Percentiles rank a stretch among this genome's conserved stretches.
Conservation (phyloP, 2,329 filamentous ascomycete species). For the Plenodomus lindquistii region DNA sequence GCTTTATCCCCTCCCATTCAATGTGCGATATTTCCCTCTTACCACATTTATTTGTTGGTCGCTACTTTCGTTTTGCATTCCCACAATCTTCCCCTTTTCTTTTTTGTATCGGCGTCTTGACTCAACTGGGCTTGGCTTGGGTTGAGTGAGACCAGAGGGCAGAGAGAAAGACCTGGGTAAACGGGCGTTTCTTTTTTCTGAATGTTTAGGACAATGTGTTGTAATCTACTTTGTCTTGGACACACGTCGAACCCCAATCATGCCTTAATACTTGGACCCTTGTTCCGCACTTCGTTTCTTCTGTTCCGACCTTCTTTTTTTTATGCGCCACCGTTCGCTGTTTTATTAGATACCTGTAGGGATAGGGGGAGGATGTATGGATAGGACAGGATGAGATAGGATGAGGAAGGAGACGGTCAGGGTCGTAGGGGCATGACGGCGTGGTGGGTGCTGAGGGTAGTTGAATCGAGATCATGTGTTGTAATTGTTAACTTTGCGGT, state of each 20-base stretch:
- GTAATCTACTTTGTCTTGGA: not conserved
- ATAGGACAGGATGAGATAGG: slow-evolving; percentile 1
- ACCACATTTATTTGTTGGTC: slow-evolving; percentile 31
- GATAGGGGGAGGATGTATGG: slow-evolving; percentile 13
- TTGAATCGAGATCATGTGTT: too few species aligned
- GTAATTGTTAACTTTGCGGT: too few species aligned
- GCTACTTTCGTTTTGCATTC: slow-evolving; percentile 11
- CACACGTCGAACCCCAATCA: not conserved
- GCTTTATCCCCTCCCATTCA: slow-evolving; percentile 26
- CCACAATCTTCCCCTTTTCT: not conserved
- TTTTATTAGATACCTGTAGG: slow-evolving; percentile 31
- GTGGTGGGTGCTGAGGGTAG: too few species aligned
- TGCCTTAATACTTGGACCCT: slow-evolving; percentile 1
- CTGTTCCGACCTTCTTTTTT: slow-evolving; percentile 18
- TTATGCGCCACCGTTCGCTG: slow-evolving; percentile 8
- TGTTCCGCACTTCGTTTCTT: slow-evolving; percentile 27
- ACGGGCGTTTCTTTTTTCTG: not conserved
- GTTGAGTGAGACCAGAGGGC: too few species aligned
- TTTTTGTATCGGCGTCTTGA: not conserved
- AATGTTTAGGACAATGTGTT: not conserved
- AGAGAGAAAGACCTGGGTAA: too few species aligned
- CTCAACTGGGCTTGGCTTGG: not conserved
- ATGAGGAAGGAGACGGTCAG: not conserved
- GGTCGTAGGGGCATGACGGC: too few species aligned
- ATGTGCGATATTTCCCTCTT: slow-evolving; percentile 38